These are phyloP conservation scores for Mycena crocata DNA, from an alignment of 768 basidiomycete species.

Conservation along the genomic window DNA sequence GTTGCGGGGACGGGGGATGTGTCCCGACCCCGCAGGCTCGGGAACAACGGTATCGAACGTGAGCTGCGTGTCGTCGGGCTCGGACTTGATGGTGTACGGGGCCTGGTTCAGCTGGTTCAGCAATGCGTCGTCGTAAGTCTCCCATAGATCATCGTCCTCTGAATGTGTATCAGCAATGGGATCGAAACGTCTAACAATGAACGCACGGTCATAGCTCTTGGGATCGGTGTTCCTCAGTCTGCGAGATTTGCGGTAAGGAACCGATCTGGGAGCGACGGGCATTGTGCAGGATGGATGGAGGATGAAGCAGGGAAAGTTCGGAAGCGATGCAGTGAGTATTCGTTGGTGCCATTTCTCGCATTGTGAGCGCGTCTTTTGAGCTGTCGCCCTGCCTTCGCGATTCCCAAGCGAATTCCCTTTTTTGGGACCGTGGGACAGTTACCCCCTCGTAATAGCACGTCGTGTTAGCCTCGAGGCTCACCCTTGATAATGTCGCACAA, in stretches of 20 bases:
- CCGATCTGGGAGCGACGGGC: slow-evolving; percentile 18
- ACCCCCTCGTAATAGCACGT: slow-evolving; percentile 18
- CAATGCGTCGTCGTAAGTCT: slow-evolving; percentile 18
- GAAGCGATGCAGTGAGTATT: background rate
- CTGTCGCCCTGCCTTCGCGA: background rate
- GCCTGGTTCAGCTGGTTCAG: background rate
- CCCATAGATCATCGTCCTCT: slow-evolving; percentile 24
- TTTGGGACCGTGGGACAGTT: slow-evolving; percentile 19
- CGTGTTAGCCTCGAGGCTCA: background rate
- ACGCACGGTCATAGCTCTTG: background rate
- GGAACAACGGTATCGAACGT: background rate
- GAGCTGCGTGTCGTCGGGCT: background rate
- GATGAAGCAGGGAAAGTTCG: background rate
- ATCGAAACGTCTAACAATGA: background rate
- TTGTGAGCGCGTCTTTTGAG: slow-evolving; percentile 25
- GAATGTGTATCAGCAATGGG: background rate
- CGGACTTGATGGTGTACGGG: slow-evolving; percentile 2
- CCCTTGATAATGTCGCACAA: background rate
- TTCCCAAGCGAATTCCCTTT: slow-evolving; percentile 1
- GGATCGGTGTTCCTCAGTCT: slow-evolving; percentile 13
- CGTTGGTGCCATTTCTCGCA: background rate
- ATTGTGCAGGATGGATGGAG: background rate
- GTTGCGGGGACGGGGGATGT: slow-evolving; percentile 64
- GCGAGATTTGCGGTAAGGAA: slow-evolving; percentile 20
- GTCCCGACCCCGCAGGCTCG: background rate